A percentile compares a stretch with the other conserved stretches of the same genome.
These are phyloP conservation scores for Orbilia blumenaviensis DNA, from an alignment of 2,329 filamentous ascomycete genomes.

Conservation along the genomic window DNA sequence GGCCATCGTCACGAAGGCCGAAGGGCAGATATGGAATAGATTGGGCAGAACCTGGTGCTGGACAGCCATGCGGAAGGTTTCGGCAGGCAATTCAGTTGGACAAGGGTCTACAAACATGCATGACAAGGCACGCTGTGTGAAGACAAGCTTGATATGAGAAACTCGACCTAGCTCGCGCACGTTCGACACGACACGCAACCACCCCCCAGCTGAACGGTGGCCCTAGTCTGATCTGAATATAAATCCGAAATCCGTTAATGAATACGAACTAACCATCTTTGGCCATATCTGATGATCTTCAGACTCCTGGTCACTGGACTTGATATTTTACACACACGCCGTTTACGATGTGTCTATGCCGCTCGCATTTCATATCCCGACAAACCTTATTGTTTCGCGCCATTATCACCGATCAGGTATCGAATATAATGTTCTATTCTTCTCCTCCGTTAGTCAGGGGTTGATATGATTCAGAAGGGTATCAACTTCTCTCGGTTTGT, in stretches of 20 bases:
- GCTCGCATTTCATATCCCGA: slow-evolving; percentile 11
- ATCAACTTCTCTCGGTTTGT: slow-evolving; percentile 8
- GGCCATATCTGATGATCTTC: slow-evolving; percentile 53
- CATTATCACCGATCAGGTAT: slow-evolving; percentile 12
- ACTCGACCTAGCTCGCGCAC: slow-evolving; percentile 40
- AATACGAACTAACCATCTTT: slow-evolving; percentile 23
- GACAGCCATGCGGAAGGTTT: slow-evolving; percentile 49
- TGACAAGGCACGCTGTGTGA: slow-evolving; percentile 35
- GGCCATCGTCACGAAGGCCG: slow-evolving; percentile 40
- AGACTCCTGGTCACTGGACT: slow-evolving; percentile 46
- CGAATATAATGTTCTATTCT: slow-evolving; percentile 13
- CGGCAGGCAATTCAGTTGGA: slow-evolving; percentile 48
- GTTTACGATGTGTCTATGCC: background rate
- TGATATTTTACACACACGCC: slow-evolving; percentile 30
- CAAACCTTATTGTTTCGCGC: slow-evolving; percentile 23
- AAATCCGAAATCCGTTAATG: slow-evolving; percentile 52
- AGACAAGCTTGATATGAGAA: slow-evolving; percentile 16
- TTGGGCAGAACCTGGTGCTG: slow-evolving; percentile 45
- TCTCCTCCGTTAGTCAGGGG: slow-evolving; percentile 13
- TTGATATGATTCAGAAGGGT: slow-evolving; percentile 22
- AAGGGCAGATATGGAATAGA: slow-evolving; percentile 44
- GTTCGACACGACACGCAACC: slow-evolving; percentile 42
- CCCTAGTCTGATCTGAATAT: slow-evolving; percentile 47
- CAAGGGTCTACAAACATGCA: slow-evolving; percentile 41
- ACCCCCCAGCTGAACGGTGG: slow-evolving; percentile 27